Conservation (phyloP, 2,329 filamentous ascomycete species). For the Clarireedia homoeocarpa region DNA sequence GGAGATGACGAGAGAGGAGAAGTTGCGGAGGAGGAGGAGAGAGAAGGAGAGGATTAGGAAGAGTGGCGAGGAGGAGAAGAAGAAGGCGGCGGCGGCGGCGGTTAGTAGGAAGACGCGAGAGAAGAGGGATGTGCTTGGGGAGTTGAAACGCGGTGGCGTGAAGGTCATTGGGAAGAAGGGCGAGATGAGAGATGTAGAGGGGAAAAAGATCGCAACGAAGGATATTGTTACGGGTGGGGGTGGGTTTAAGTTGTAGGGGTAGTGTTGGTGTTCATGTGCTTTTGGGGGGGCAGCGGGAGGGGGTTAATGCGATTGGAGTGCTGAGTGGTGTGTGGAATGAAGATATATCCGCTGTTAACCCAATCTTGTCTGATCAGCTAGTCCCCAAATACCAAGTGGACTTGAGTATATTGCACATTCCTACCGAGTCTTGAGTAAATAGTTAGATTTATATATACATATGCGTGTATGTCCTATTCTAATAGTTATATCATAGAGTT, state of each 20-base stretch:
- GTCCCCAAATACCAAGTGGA: no score
- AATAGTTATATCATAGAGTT: no score
- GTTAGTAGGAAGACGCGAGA: conserved; percentile 50
- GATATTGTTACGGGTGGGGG: conserved; percentile 44
- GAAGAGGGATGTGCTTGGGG: conserved; percentile 40
- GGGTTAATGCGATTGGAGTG: background rate
- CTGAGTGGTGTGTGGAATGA: background rate
- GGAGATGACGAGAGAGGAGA: conserved; percentile 85
- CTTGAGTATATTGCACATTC: no score
- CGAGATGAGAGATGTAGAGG: conserved; percentile 74
- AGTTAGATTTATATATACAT: no score
- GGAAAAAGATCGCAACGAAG: conserved; percentile 58
- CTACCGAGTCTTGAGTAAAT: no score
- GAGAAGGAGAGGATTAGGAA: conserved; percentile 82
- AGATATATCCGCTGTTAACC: no score
- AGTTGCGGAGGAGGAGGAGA: conserved; percentile 63
- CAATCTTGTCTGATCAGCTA: no score
- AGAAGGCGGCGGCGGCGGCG: conserved; percentile 26
- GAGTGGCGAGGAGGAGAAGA: conserved; percentile 45
- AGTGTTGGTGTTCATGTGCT: background rate
- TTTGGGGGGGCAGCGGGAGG: background rate
- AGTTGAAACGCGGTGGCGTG: conserved; percentile 75
- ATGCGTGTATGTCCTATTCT: no score
- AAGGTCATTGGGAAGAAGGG: conserved; percentile 89
- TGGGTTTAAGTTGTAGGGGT: conserved; percentile 52